These are phyloP conservation scores for Geotrichum ghanense DNA, from an alignment of 805 yeast species.

Conservation along the genomic window DNA sequence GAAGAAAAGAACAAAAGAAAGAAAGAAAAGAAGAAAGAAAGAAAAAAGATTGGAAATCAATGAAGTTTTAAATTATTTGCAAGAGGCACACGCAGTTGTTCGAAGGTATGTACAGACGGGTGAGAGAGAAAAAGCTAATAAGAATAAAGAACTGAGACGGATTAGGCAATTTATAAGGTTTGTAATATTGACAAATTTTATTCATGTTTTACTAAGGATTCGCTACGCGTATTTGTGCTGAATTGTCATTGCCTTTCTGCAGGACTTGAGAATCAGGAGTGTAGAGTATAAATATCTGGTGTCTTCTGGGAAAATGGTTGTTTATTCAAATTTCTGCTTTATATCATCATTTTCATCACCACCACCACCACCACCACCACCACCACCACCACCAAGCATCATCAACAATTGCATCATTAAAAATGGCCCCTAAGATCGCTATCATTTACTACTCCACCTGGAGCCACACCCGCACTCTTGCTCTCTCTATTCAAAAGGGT, in stretches of 20 bases:
- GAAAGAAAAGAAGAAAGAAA: too few species aligned
- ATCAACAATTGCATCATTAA: constrained; percentile 4
- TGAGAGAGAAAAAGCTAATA: too few species aligned
- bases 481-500: constrained; percentile 59
- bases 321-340: neutral
- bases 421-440: constrained; percentile 45
- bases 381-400: neutral
- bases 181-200: too few species aligned
- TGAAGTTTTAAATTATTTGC: too few species aligned
- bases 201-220: neutral
- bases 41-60: too few species aligned
- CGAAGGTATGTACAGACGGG: too few species aligned
- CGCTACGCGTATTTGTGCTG: too few species aligned
- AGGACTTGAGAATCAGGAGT: neutral
- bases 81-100: too few species aligned
- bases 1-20: too few species aligned
- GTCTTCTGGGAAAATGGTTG: neutral
- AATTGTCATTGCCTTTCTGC: too few species aligned
- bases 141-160: too few species aligned
- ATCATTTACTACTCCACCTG: constrained; percentile 72
- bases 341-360: neutral
- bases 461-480: constrained; percentile 64
- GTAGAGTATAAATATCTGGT: neutral
- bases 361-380: neutral
- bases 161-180: too few species aligned